Base-by-base conservation (phyloP, 148 eudicot species). In the Heliosperma pusillum region DNA sequence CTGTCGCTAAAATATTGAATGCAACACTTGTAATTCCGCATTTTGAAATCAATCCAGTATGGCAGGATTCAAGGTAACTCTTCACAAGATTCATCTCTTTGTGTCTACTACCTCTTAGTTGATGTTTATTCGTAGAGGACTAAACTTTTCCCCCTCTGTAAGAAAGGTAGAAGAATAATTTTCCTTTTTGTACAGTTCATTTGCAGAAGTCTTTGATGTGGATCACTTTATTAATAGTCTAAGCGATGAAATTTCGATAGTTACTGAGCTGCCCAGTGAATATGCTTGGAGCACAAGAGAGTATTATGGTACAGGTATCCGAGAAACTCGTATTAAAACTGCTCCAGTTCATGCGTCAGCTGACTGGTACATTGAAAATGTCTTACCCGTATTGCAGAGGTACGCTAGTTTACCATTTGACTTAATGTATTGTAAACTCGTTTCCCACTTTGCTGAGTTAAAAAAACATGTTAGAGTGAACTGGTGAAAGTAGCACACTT, bases 281-380 rank as follows among this genome's bases (percentile, higher is more conserved):
- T 95, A 77, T 75, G 83, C 86, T 75, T 95, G 99, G 99, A 95
- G 99, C 83, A 89, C 92, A 22, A 86, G 99, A 81, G 97, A 95
- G 72, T 95, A 90, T 78, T 95, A 95, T 83, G 91, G 82, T 56
- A 88, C 97, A 63, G 97, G 91, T 59, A 95, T 95, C 73, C 89
- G 99, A 74, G 91, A 86, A 69, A 92, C 92, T 56, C 88, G 99
- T 83, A 85, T 95, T 13, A 95, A 95, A 82, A 86, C 94, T 70
- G 99, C 99, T 25, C 99, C 99, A 75, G 86, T 86, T 66, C 99
- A 90, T 85, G 97, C 99, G 61, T 89, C 96, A 27, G 89, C 97
- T 67, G 77, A 84, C 63, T 95, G 99, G 99, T 95, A 92, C 73
- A 79, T 90, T 62, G 97, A 95, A 72, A 95, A 92, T 84, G 90